A percentile compares a stretch with the other conserved stretches of the same genome.
These are phyloP conservation scores for Beauveria varroae DNA, from an alignment of 2,329 filamentous ascomycete species.

Conservation along the genomic window DNA sequence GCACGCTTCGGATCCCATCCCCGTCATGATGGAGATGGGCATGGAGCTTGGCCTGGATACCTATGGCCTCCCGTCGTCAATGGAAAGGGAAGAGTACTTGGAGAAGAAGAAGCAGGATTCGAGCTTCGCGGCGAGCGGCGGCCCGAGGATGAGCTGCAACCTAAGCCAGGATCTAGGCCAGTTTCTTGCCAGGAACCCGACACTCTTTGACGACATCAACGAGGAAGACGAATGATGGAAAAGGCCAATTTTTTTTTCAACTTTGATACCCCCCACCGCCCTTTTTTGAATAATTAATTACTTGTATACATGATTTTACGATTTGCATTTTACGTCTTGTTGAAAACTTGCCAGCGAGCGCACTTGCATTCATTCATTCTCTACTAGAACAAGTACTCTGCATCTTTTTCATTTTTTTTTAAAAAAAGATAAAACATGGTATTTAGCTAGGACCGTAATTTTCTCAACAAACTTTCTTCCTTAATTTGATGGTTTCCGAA, in stretches of 20 bases:
- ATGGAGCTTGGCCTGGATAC: neutral
- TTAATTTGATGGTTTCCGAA: neutral
- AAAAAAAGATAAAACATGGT: neutral
- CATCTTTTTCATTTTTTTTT: neutral
- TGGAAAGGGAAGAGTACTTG: neutral
- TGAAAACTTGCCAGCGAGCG: neutral
- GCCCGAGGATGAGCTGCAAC: constrained; percentile 54
- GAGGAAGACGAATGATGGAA: constrained; percentile 18
- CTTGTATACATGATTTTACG: neutral
- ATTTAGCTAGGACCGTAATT: no score
- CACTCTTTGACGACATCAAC: constrained; percentile 33
- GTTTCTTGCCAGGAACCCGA: constrained; percentile 50
- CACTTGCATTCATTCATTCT: constrained; percentile 3
- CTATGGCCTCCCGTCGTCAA: neutral
- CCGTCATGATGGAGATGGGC: neutral
- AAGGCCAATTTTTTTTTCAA: constrained; percentile 1
- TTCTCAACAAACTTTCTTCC: neutral
- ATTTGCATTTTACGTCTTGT: neutral
- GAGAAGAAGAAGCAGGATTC: neutral
- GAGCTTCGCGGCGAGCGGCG: neutral
- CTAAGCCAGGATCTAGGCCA: constrained; percentile 51
- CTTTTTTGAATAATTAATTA: neutral
- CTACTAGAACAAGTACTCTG: neutral
- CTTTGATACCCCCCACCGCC: constrained; percentile 6
- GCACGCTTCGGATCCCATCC: constrained; percentile 4